Evolutionary conservation across 352 stramenopile species (phyloP).

Genomic region (Phytopythium mirpurense): DNA sequence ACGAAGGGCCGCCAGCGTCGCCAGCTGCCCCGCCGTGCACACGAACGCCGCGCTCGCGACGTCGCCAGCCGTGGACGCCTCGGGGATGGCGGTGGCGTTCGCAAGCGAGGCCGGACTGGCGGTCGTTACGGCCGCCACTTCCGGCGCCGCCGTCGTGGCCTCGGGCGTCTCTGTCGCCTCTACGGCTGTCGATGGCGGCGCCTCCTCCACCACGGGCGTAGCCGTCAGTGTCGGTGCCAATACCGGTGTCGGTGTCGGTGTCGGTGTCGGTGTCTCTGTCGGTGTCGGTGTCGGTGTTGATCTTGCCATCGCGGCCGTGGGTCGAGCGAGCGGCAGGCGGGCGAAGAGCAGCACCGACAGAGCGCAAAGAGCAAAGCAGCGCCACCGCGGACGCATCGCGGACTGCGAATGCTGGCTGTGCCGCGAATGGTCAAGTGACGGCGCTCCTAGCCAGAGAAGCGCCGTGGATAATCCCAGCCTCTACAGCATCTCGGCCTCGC

Average conservation of each 20-base stretch:
- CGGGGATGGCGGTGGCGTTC: background rate
- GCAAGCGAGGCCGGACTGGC: background rate
- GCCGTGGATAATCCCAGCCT: too few species aligned
- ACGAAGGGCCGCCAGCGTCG: constrained; percentile 19
- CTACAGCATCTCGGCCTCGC: too few species aligned
- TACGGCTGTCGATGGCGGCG: background rate
- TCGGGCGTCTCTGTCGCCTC: background rate
- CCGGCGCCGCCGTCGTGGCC: background rate
- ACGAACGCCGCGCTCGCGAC: constrained; percentile 13
- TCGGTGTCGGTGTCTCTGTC: background rate
- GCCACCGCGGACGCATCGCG: too few species aligned
- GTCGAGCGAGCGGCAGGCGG: background rate
- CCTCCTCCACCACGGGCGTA: background rate
- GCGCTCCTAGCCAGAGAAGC: too few species aligned
- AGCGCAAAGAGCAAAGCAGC: too few species aligned
- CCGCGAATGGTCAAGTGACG: constrained; percentile 1
- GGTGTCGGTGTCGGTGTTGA: constrained; percentile 1
- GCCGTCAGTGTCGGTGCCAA: too few species aligned
- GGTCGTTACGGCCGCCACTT: background rate
- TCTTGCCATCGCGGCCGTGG: background rate
- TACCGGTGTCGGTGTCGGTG: background rate
- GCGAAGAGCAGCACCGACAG: background rate
- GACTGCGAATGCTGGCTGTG: too few species aligned
- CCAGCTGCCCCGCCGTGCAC: constrained; percentile 25
- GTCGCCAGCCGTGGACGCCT: background rate